Evolutionary conservation across 441 rosid species (phyloP).

Genomic region (Adansonia rubrostipa): DNA sequence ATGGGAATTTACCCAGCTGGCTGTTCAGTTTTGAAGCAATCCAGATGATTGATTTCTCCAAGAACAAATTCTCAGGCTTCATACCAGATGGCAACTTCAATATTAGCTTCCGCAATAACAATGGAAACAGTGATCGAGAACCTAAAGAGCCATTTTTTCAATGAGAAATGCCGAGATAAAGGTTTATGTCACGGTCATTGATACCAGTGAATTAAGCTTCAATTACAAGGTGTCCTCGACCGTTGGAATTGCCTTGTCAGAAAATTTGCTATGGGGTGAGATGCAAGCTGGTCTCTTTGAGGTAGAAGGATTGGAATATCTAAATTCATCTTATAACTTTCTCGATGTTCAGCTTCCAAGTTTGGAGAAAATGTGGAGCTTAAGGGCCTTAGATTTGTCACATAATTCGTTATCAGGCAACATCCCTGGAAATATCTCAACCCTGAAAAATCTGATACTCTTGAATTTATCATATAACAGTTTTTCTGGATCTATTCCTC

Average conservation of each 20-base stretch:
- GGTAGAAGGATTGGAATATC: constrained; percentile 69
- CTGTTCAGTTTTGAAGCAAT: constrained; percentile 70
- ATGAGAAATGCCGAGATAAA: constrained; percentile 45
- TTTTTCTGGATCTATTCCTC: constrained; percentile 71
- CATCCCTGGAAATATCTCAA: constrained; percentile 61
- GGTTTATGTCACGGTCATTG: constrained; percentile 50
- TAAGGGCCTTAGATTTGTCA: constrained; percentile 76
- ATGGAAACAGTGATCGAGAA: constrained; percentile 30
- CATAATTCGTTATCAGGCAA: constrained; percentile 74
- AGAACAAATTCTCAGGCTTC: constrained; percentile 76
- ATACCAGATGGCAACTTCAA: constrained; percentile 82
- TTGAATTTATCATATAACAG: constrained; percentile 75
- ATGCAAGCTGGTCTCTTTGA: constrained; percentile 68
- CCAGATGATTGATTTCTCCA: constrained; percentile 73
- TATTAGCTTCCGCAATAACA: constrained; percentile 54
- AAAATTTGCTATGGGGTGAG: constrained; percentile 67
- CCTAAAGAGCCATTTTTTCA: constrained; percentile 30
- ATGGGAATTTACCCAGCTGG: constrained; percentile 76
- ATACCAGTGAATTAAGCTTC: constrained; percentile 60
- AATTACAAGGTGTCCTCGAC: constrained; percentile 51
- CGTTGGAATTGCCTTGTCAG: constrained; percentile 76
- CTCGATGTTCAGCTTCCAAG: constrained; percentile 69
- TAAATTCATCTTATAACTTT: constrained; percentile 78
- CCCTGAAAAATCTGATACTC: constrained; percentile 49
- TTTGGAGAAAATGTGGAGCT: constrained; percentile 57